Evolutionary conservation across 768 basidiomycete genomes (phyloP).

Genomic region (Tephrocybe sp.): DNA sequence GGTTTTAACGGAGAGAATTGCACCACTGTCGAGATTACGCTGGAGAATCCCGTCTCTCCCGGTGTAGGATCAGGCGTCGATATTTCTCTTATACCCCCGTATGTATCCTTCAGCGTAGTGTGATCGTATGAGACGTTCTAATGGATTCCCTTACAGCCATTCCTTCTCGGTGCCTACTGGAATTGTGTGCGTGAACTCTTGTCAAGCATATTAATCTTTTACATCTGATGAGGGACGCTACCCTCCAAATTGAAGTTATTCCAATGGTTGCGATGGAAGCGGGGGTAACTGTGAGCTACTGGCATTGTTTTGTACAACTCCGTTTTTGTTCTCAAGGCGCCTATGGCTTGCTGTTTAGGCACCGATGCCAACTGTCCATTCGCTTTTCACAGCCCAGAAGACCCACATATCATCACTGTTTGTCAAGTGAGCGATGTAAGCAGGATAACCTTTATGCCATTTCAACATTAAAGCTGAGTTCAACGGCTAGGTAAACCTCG

Average conservation of each 20-base stretch:
- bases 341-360: slow-evolving; percentile 26
- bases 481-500: slow-evolving; percentile 3
- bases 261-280: slow-evolving; percentile 39
- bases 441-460: background rate
- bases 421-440: slow-evolving; percentile 16
- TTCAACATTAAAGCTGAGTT: background rate
- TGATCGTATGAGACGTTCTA: background rate
- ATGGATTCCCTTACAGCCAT: slow-evolving; percentile 25
- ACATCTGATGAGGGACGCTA: background rate
- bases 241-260: slow-evolving; percentile 33
- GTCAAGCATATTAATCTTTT: background rate
- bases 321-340: background rate
- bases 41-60: slow-evolving; percentile 30
- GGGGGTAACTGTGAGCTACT: slow-evolving; percentile 40
- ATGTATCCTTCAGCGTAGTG: slow-evolving; percentile 17
- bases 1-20: slow-evolving; percentile 40
- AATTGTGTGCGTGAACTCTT: slow-evolving; percentile 30
- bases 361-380: slow-evolving; percentile 29
- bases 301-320: too few species aligned
- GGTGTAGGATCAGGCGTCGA: slow-evolving; percentile 35
- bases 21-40: slow-evolving; percentile 36
- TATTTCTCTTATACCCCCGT: slow-evolving; percentile 32
- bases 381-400: slow-evolving; percentile 35
- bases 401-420: slow-evolving; percentile 36
- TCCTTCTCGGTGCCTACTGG: slow-evolving; percentile 39